Evolutionary conservation across 345 rosid species (phyloP).

Genomic region (Hibiscus trionum): DNA sequence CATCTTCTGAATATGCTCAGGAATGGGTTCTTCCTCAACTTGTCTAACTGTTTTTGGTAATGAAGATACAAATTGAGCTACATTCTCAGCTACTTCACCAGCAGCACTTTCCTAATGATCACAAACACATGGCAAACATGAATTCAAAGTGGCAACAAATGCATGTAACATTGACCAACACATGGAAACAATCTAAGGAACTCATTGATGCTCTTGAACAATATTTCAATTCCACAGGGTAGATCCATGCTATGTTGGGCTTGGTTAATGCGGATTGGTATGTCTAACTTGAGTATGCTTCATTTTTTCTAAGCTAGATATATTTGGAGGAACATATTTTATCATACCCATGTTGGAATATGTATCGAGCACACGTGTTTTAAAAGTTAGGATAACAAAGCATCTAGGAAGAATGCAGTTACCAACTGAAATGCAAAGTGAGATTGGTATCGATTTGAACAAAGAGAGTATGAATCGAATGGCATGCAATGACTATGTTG

Average conservation of each 20-base stretch:
- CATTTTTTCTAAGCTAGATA: not conserved
- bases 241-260: too few relatives aligned
- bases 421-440: not conserved
- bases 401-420: not conserved
- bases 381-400: not conserved
- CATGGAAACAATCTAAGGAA: not conserved
- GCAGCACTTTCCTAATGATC: slow-evolving; percentile 52
- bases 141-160: not conserved
- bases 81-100: slow-evolving; percentile 48
- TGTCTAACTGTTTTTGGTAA: slow-evolving; percentile 51
- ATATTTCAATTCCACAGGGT: too few relatives aligned
- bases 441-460: too few relatives aligned
- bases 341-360: too few relatives aligned
- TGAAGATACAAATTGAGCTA: slow-evolving; percentile 49
- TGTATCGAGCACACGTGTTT: too few relatives aligned
- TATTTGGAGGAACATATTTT: too few relatives aligned
- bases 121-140: slow-evolving; percentile 5
- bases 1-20: slow-evolving; percentile 32
- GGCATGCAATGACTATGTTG: not conserved
- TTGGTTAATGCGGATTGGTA: too few relatives aligned
- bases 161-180: not conserved
- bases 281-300: not conserved
- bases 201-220: not conserved
- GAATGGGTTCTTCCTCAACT: slow-evolving; percentile 43
- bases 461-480: not conserved